Evolutionary conservation across 2,329 filamentous ascomycete species (phyloP).

Genomic region (Diaporthe nobilis): DNA sequence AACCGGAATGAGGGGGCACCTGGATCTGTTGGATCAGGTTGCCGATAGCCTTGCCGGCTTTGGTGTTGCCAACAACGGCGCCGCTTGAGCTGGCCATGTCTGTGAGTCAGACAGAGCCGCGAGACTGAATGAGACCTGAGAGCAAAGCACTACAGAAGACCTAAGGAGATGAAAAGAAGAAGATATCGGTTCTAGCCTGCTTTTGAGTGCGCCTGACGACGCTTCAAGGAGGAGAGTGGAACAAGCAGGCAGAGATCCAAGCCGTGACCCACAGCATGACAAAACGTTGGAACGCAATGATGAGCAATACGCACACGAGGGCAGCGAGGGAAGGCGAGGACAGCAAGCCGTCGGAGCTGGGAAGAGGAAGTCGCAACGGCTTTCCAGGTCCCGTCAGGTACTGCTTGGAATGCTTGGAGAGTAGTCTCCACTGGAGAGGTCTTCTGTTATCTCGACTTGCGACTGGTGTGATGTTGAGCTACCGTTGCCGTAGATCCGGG

Average conservation of each 20-base stretch:
- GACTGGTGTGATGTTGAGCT: conserved; percentile 7
- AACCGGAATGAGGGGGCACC: neutral
- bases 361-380: neutral
- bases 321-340: conserved; percentile 8
- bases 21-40: conserved; percentile 31
- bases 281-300: conserved; percentile 24
- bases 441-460: conserved; percentile 20
- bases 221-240: conserved; percentile 37
- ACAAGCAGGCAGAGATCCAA: conserved; percentile 39
- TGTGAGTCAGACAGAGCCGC: conserved; percentile 15
- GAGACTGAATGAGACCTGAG: conserved; percentile 2
- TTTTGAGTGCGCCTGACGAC: conserved; percentile 17
- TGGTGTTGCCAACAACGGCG: conserved; percentile 26
- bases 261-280: conserved; percentile 42
- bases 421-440: neutral
- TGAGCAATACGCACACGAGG: conserved; percentile 20
- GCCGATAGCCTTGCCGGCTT: conserved; percentile 31
- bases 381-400: neutral
- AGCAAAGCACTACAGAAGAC: conserved; percentile 6
- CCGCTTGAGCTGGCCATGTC: conserved; percentile 37
- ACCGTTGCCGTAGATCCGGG: conserved; percentile 24
- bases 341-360: neutral
- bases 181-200: neutral
- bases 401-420: neutral
- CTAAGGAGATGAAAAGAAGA: neutral